Evolutionary conservation across 192 early-diverging fungal genomes (phyloP).

Genomic region (Chytriomyces hyalinus): DNA sequence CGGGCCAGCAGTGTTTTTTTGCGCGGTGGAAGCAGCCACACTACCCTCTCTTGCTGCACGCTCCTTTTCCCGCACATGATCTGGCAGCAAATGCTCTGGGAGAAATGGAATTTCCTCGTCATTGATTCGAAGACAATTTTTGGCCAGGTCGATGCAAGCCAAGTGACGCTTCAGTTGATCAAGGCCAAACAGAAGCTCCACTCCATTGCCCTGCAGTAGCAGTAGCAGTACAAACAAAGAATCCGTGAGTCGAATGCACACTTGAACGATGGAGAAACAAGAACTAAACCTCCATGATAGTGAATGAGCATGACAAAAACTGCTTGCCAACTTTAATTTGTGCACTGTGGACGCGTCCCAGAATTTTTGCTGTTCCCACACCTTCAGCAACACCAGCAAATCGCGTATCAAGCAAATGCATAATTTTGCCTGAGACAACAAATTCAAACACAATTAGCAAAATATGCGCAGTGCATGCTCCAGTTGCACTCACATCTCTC

Average conservation of each 20-base stretch:
- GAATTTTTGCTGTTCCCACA: conserved; percentile 94
- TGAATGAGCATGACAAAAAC: conserved; percentile 86
- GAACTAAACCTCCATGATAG: conserved; percentile 76
- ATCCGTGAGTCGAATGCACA: neutral
- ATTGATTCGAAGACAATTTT: conserved; percentile 81
- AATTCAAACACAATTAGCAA: too few species aligned
- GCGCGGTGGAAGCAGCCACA: conserved; percentile 30
- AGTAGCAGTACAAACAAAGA: neutral
- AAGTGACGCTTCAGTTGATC: conserved; percentile 95
- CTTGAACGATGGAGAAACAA: neutral
- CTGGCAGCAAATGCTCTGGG: conserved; percentile 89
- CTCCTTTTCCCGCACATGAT: conserved; percentile 53
- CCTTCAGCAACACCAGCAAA: conserved; percentile 91
- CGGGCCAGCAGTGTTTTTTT: neutral
- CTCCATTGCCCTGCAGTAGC: conserved; percentile 68
- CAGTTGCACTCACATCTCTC: conserved; percentile 25
- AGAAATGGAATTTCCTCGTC: conserved; percentile 83
- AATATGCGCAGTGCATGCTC: too few species aligned
- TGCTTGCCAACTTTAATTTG: conserved; percentile 82
- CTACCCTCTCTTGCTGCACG: conserved; percentile 32
- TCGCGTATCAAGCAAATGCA: conserved; percentile 85
- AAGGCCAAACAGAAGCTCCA: conserved; percentile 90
- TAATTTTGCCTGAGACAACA: conserved; percentile 69
- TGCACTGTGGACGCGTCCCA: conserved; percentile 92
- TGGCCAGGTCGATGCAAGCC: conserved; percentile 88